phyloP scores from a whole-genome alignment of 176 grass and related monocot species.

The Eremochloa ophiuroides region DNA sequence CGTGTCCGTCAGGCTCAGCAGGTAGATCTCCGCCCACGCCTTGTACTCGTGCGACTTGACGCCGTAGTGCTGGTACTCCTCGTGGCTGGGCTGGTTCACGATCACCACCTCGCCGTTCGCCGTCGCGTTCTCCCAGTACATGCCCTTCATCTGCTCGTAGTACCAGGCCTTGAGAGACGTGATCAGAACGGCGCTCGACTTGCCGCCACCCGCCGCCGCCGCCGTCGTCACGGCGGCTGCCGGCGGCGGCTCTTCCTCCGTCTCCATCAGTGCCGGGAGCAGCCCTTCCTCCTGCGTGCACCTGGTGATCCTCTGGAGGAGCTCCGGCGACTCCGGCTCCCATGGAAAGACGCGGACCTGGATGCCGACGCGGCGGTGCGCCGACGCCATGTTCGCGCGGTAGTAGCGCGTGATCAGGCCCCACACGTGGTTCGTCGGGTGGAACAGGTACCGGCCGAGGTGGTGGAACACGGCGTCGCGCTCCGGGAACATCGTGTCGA shows the following conservation, averaged over 20 bases:
- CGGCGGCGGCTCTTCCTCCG: neutral
- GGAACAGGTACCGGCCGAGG: conserved; percentile 63
- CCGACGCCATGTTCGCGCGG: conserved; percentile 33
- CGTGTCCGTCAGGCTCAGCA: conserved; percentile 51
- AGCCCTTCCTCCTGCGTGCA: conserved; percentile 20
- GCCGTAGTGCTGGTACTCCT: conserved; percentile 35
- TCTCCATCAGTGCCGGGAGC: conserved; percentile 6
- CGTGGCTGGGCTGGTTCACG: conserved; percentile 72
- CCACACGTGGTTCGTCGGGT: conserved; percentile 69
- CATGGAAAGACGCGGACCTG: conserved; percentile 46
- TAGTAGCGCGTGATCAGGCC: conserved; percentile 66
- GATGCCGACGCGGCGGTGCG: conserved; percentile 39
- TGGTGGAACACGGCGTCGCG: conserved; percentile 71
- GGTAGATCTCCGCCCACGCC: conserved; percentile 65
- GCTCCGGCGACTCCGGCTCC: neutral
- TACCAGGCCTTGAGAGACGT: conserved; percentile 41
- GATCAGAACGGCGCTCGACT: conserved; percentile 23
- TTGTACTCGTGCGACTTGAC: conserved; percentile 44
- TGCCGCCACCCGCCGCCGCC: neutral
- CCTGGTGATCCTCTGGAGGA: conserved; percentile 41
- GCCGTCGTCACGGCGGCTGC: rapidly evolving
- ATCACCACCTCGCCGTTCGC: conserved; percentile 39
- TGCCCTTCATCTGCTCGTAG: conserved; percentile 45
- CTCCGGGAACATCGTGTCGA: conserved; percentile 57
- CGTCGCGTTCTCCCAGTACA: conserved; percentile 59